phyloP scores from a whole-genome alignment of 495 filamentous ascomycete species.

The Lasiosphaeriaceae sp. region DNA sequence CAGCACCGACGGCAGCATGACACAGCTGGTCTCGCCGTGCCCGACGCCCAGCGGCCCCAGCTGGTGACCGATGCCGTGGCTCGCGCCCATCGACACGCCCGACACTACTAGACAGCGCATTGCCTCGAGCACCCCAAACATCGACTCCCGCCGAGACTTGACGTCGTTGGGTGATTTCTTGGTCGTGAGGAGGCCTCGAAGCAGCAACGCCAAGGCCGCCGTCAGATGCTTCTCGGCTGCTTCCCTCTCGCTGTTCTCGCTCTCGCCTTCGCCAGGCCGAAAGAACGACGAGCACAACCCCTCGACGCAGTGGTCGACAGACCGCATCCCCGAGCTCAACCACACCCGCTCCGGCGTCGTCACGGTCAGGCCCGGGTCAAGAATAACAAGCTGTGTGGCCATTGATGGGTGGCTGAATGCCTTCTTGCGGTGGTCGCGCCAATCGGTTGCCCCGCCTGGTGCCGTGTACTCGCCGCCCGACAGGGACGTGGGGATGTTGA shows the following conservation, averaged over 20 bases:
- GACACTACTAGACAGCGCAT: constrained; percentile 20
- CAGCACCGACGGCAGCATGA: constrained; percentile 58
- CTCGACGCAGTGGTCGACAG: constrained; percentile 65
- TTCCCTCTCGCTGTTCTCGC: not conserved
- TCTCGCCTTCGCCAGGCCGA: constrained; percentile 20
- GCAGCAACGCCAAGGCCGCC: constrained; percentile 44
- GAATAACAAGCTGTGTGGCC: constrained; percentile 52
- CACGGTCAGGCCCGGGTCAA: constrained; percentile 52
- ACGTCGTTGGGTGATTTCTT: constrained; percentile 41
- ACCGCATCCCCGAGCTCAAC: constrained; percentile 58
- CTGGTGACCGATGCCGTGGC: constrained; percentile 67
- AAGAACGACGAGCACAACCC: constrained; percentile 43
- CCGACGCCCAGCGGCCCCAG: constrained; percentile 61
- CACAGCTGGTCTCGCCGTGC: constrained; percentile 64
- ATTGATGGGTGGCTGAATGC: constrained; percentile 45
- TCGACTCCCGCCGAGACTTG: constrained; percentile 44
- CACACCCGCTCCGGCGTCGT: constrained; percentile 58
- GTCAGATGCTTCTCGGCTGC: constrained; percentile 21
- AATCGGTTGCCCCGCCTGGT: constrained; percentile 53
- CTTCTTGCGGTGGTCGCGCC: constrained; percentile 49
- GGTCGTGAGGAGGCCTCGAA: constrained; percentile 50
- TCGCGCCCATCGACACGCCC: constrained; percentile 41
- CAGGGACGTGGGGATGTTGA: constrained; percentile 60
- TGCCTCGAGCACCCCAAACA: constrained; percentile 25
- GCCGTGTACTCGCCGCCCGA: constrained; percentile 61